Evolutionary conservation across 176 grass and related monocot species (phyloP), one percentile per base, ranked within the genome.

Genomic region (Aegilops longissima): DNA sequence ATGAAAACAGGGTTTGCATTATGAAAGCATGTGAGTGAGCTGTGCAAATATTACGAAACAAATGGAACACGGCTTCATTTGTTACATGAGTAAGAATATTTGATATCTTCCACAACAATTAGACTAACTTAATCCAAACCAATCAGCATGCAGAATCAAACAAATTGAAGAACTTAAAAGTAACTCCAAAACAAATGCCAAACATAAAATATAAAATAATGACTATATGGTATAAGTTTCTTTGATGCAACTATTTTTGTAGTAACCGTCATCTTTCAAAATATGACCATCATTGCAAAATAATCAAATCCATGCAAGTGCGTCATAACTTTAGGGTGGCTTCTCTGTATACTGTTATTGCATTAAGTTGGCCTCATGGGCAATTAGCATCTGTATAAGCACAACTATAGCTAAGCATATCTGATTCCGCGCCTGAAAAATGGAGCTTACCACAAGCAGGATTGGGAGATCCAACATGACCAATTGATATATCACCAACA

Each of bases 401-500:
- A 44, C 20, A 78, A 9, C 4, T 83, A 45, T 52, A 82, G 20
- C 21, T 64, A 65, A 54, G 51, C n/a, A 39, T 77, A 78, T 49
- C 35, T 56, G 71, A 68, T 80, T 80, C 0, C 66, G 13, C 85
- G 51, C 34, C 83, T 44, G 30, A 29, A 89, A 85, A 78, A 61
- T 40, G 29, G 16, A 74, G 68, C 89, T 91, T 90, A 99, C 97
- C 97, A 80, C 94, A 88, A 88, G 92, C 87, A 66, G 94, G 92
- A 76, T 89, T 96, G 77, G 97, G 97, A 61, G 97, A 93, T 52
- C 97, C 97, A 83, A 99, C 97, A 93, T 99, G 97, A 82, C 94
- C 97, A 78, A 89, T 94, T 66, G 64, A 72, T 21, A 25, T 93
- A 66, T 98, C 96, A 80, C 84, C 93, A 54, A 72, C 47, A 73